These are phyloP conservation scores for Schwanniomyces etchellsii DNA, from an alignment of 1,139 yeast genomes.

Conservation along the genomic window DNA sequence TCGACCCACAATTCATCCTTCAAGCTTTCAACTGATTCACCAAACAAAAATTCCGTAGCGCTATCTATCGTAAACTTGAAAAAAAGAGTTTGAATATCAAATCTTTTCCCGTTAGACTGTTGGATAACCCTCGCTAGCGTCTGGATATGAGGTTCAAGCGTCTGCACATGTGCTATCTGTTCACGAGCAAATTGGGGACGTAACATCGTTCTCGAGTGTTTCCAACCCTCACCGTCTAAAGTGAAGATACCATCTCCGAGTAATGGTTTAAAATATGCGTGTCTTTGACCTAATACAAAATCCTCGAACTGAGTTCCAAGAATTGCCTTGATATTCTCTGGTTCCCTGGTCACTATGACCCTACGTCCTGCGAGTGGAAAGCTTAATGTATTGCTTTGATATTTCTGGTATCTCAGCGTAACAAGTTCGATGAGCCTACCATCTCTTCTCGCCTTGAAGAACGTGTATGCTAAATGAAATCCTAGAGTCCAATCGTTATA, in stretches of 20 bases:
- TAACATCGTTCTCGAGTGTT: slow-evolving; percentile 51
- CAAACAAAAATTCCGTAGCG: slow-evolving; percentile 56
- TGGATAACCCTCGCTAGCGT: slow-evolving; percentile 28
- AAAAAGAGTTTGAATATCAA: slow-evolving; percentile 46
- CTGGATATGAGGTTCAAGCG: slow-evolving; percentile 44
- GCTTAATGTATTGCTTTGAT: slow-evolving; percentile 6
- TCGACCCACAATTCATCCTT: slow-evolving; percentile 13
- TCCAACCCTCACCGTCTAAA: slow-evolving; percentile 52
- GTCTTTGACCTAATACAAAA: slow-evolving; percentile 47
- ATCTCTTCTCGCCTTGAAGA: slow-evolving; percentile 13
- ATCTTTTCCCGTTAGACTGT: slow-evolving; percentile 20
- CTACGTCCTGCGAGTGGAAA: slow-evolving; percentile 15
- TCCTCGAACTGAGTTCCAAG: slow-evolving; percentile 45
- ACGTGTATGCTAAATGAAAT: slow-evolving; percentile 12
- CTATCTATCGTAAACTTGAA: slow-evolving; percentile 51
- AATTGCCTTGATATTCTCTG: slow-evolving; percentile 36
- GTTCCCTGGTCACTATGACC: slow-evolving; percentile 25
- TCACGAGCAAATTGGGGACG: slow-evolving; percentile 56
- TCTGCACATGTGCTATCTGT: slow-evolving; percentile 45
- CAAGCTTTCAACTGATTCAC: slow-evolving; percentile 44
- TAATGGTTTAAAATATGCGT: slow-evolving; percentile 34
- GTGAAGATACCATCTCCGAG: slow-evolving; percentile 58
- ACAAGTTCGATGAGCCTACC: slow-evolving; percentile 21
- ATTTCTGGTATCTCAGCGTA: slow-evolving; percentile 10
- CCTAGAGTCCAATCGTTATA: slow-evolving; percentile 18